These are phyloP conservation scores for Euphorbia tirucalli DNA, from an alignment of 345 rosid genomes.

Conservation along the genomic window DNA sequence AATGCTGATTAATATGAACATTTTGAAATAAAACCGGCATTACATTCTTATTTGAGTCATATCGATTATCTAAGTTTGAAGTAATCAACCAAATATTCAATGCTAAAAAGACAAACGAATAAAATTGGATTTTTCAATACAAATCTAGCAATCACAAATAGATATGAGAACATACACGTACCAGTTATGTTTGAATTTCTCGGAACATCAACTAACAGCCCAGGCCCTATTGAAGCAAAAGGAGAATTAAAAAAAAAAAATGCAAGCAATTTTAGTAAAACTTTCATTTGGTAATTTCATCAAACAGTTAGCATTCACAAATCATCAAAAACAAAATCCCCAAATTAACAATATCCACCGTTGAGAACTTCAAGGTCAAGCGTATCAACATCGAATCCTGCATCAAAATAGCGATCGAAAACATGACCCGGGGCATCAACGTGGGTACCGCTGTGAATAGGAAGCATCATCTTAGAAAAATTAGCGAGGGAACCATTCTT, in stretches of 20 bases:
- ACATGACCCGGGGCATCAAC: slow-evolving; percentile 91
- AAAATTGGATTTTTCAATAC: too few species aligned
- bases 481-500: slow-evolving; percentile 83
- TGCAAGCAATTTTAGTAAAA: neutral
- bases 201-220: slow-evolving; percentile 58
- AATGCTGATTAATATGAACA: too few species aligned
- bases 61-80: too few species aligned
- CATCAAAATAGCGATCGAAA: slow-evolving; percentile 68
- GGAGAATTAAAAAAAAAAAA: neutral
- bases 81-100: too few species aligned
- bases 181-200: slow-evolving; percentile 67
- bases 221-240: slow-evolving; percentile 41
- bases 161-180: slow-evolving; percentile 13
- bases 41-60: too few species aligned
- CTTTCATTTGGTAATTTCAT: neutral
- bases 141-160: neutral
- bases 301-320: neutral
- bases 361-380: slow-evolving; percentile 61
- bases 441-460: slow-evolving; percentile 81
- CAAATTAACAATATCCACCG: slow-evolving; percentile 36
- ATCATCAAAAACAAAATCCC: neutral
- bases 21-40: too few species aligned
- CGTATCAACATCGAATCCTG: slow-evolving; percentile 84
- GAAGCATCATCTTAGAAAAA: slow-evolving; percentile 68
- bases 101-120: too few species aligned